Conservation (phyloP, 768 basidiomycete genomes). For the Coprinopsis marcescibilis region DNA sequence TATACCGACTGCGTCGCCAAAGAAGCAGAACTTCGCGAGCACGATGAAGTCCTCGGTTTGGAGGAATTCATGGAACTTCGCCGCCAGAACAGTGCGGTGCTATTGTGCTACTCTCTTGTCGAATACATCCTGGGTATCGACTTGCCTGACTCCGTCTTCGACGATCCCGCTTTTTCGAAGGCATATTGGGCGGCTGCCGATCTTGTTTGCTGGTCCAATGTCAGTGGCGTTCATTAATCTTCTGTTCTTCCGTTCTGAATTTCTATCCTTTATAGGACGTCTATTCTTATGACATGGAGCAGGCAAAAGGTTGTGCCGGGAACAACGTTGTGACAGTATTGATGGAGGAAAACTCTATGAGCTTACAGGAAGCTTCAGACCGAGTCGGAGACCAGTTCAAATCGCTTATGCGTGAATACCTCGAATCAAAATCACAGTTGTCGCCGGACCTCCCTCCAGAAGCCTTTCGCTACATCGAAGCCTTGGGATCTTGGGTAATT, state of each 20-base stretch:
- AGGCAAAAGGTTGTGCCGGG: conserved; percentile 54
- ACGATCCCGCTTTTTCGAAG: conserved; percentile 47
- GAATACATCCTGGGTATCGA: conserved; percentile 59
- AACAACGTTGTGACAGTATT: conserved; percentile 69
- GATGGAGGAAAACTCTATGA: conserved; percentile 48
- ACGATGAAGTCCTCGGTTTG: conserved; percentile 47
- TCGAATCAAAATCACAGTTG: conserved; percentile 38
- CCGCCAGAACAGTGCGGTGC: conserved; percentile 64
- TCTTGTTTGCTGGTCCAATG: conserved; percentile 67
- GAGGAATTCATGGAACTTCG: conserved; percentile 52
- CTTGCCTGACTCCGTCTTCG: conserved; percentile 55
- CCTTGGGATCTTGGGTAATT: conserved; percentile 53
- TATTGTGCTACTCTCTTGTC: conserved; percentile 56
- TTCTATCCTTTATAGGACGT: conserved; percentile 41
- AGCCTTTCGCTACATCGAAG: conserved; percentile 48
- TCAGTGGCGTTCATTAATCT: conserved; percentile 24
- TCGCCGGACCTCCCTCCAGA: conserved; percentile 43
- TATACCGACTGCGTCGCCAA: conserved; percentile 55
- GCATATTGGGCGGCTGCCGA: conserved; percentile 58
- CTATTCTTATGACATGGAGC: conserved; percentile 72
- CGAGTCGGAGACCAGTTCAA: conserved; percentile 47
- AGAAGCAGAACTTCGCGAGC: conserved; percentile 59
- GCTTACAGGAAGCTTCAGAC: conserved; percentile 56
- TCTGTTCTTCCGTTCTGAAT: conserved; percentile 3
- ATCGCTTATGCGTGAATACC: conserved; percentile 45